phyloP scores from a whole-genome alignment of 2,329 filamentous ascomycete species.

The Colletotrichum viniferum region DNA sequence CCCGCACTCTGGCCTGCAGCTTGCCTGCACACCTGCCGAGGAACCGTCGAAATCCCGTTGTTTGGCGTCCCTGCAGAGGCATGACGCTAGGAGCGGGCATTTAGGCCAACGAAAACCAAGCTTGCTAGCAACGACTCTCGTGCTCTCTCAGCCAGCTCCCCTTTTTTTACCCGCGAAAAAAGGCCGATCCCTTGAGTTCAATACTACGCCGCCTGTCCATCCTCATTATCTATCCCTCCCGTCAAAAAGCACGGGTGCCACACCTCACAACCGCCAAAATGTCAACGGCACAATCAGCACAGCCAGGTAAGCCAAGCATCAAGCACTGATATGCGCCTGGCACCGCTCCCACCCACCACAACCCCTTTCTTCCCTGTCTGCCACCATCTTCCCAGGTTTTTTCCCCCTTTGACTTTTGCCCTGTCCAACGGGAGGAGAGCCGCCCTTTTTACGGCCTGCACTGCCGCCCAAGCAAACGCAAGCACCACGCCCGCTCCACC shows the following conservation, averaged over 20 bases:
- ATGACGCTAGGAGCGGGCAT: constrained; percentile 18
- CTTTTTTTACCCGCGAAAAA: constrained; percentile 3
- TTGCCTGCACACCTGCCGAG: constrained; percentile 9
- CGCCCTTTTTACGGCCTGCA: constrained; percentile 18
- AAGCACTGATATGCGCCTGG: constrained; percentile 13
- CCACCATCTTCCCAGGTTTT: constrained; percentile 21
- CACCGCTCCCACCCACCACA: constrained; percentile 13
- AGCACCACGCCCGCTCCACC: constrained; percentile 35
- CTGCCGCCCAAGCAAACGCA: constrained; percentile 22
- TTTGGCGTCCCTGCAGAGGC: constrained; percentile 16
- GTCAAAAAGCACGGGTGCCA: constrained; percentile 1
- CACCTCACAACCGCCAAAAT: constrained; percentile 21
- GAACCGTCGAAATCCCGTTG: constrained; percentile 13
- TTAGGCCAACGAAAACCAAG: constrained; percentile 16
- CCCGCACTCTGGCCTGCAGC: not conserved
- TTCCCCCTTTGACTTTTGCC: constrained; percentile 18
- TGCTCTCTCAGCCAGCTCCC: constrained; percentile 3
- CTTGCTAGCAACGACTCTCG: constrained; percentile 1
- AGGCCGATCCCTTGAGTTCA: constrained; percentile 15
- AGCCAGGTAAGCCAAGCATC: constrained; percentile 25
- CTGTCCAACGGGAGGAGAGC: constrained; percentile 21
- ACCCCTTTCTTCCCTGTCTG: constrained; percentile 19
- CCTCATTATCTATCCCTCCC: constrained; percentile 19
- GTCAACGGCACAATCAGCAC: constrained; percentile 24
- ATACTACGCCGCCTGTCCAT: constrained; percentile 17